Conservation (phyloP, 108 stramenopile species). For the Pinguiococcus pyrenoidosus region DNA sequence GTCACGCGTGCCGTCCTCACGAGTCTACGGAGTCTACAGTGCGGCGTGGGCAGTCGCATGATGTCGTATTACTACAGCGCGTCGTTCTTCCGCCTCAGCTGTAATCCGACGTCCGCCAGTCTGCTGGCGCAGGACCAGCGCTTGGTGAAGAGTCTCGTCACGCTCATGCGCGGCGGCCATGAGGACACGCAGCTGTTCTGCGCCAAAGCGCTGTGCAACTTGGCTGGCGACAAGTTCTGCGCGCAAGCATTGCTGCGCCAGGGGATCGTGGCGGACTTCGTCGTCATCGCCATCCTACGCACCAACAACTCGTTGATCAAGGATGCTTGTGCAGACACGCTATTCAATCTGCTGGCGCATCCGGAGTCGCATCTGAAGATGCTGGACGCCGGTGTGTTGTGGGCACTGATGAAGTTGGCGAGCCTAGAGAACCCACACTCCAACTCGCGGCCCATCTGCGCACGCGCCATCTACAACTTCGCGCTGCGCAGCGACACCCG, state of each 20-base stretch:
- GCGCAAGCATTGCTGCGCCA: slow-evolving; percentile 3
- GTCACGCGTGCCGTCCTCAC: too few species aligned
- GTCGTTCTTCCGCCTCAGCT: too few species aligned
- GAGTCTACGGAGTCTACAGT: too few species aligned
- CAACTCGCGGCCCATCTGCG: slow-evolving; percentile 16
- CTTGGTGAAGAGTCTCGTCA: slow-evolving; percentile 8
- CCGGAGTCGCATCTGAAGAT: slow-evolving; percentile 2
- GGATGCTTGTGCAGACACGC: slow-evolving; percentile 12
- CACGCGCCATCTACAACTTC: slow-evolving; percentile 15
- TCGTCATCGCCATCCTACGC: slow-evolving; percentile 26
- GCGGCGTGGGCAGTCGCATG: too few species aligned
- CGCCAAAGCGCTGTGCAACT: slow-evolving; percentile 13
- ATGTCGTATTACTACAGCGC: too few species aligned
- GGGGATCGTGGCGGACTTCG: slow-evolving; percentile 12
- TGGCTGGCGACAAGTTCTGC: slow-evolving; percentile 7
- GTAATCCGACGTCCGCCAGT: too few species aligned
- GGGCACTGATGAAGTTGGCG: slow-evolving; percentile 15
- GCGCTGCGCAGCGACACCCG: too few species aligned
- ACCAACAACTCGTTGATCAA: slow-evolving; percentile 14
- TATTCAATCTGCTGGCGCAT: slow-evolving; percentile 16
- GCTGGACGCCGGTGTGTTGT: slow-evolving; percentile 12
- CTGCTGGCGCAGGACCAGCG: background rate
- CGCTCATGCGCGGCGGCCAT: slow-evolving; percentile 13
- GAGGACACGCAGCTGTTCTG: slow-evolving; percentile 11
- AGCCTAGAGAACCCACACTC: background rate